phyloP scores from a whole-genome alignment of 169 alveolate species.

The Plasmodium ovale region DNA sequence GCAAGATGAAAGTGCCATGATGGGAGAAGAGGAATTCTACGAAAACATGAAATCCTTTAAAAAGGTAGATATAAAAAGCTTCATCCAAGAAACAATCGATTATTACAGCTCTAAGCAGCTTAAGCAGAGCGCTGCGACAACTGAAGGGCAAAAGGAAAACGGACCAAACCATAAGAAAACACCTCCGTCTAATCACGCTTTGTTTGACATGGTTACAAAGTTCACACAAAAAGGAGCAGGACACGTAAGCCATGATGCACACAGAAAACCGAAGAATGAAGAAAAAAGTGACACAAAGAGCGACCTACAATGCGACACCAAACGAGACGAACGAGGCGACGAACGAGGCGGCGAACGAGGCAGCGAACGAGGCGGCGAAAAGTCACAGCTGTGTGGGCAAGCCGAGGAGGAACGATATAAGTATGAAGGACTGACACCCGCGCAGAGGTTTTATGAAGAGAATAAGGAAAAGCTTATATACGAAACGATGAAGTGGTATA shows the following conservation, averaged over 20 bases:
- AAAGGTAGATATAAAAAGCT: constrained; percentile 41
- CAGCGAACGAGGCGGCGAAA: background rate
- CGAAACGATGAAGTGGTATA: constrained; percentile 75
- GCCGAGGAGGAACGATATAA: background rate
- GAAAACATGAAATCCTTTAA: constrained; percentile 31
- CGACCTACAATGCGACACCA: background rate
- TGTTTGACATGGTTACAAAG: background rate
- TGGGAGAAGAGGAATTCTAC: constrained; percentile 25
- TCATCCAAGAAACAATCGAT: constrained; percentile 56
- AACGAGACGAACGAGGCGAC: background rate
- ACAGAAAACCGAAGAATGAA: background rate
- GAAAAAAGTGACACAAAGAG: background rate
- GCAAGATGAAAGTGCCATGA: constrained; percentile 8
- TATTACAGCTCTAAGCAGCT: constrained; percentile 48
- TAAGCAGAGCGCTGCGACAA: background rate
- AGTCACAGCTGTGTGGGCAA: too few relatives aligned
- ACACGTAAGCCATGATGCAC: background rate
- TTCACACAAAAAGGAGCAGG: background rate
- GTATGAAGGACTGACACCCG: constrained; percentile 80
- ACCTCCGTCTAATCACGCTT: background rate
- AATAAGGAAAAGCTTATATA: constrained; percentile 81
- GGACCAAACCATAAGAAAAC: background rate
- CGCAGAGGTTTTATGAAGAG: constrained; percentile 83
- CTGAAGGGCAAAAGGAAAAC: background rate
- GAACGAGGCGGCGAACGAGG: background rate